Evolutionary conservation across 768 basidiomycete genomes (phyloP).

Genomic region (Kwoniella dendrophila): DNA sequence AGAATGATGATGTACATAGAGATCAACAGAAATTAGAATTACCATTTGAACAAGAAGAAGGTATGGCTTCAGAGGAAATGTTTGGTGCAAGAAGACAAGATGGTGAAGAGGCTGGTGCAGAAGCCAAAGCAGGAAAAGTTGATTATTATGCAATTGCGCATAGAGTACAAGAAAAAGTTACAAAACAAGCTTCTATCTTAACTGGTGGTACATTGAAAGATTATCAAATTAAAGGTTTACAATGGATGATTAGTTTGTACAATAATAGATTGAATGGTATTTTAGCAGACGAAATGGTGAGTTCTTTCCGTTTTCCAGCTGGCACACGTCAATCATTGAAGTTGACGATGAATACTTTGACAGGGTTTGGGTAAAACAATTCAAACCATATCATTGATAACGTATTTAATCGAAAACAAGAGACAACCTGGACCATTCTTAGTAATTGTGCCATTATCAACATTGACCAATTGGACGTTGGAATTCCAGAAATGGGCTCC

Average conservation of each 20-base stretch:
- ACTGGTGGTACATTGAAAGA: slow-evolving; percentile 89
- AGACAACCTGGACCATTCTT: slow-evolving; percentile 90
- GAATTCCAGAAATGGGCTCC: slow-evolving; percentile 99
- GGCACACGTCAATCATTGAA: not conserved
- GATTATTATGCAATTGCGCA: slow-evolving; percentile 98
- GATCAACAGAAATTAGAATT: slow-evolving; percentile 51
- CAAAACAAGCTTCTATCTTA: slow-evolving; percentile 62
- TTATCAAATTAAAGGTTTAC: slow-evolving; percentile 90
- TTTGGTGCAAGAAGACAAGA: slow-evolving; percentile 77
- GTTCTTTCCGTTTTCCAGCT: slow-evolving; percentile 6
- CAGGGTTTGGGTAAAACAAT: slow-evolving; percentile 57
- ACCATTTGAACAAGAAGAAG: slow-evolving; percentile 66
- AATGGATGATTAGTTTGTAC: slow-evolving; percentile 98
- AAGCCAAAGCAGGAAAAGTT: slow-evolving; percentile 71
- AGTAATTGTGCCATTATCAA: slow-evolving; percentile 91
- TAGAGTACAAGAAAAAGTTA: slow-evolving; percentile 80
- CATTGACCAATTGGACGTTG: slow-evolving; percentile 95
- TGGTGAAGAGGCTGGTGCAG: slow-evolving; percentile 61
- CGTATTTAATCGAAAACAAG: slow-evolving; percentile 90
- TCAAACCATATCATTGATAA: slow-evolving; percentile 65
- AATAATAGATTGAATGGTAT: slow-evolving; percentile 96
- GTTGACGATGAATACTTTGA: not conserved
- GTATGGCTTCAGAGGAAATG: slow-evolving; percentile 78
- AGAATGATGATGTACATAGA: slow-evolving; percentile 65
- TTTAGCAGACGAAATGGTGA: slow-evolving; percentile 69